Conservation (phyloP, 2,329 filamentous ascomycete genomes). For the Metarhizium guizhouense region DNA sequence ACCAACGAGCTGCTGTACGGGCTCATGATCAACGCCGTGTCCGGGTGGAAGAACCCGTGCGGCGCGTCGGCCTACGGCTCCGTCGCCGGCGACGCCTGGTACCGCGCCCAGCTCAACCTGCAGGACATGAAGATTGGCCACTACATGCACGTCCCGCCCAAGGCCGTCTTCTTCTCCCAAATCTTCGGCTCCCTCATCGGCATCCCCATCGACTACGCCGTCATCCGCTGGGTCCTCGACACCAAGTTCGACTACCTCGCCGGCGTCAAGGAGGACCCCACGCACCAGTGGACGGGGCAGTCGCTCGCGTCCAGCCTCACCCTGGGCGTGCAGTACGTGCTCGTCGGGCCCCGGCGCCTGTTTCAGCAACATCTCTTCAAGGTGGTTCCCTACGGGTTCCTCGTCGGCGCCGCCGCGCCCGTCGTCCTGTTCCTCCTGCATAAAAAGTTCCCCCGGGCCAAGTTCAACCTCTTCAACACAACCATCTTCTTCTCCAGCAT, state of each 20-base stretch:
- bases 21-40: conserved; percentile 45
- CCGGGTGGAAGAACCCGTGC: conserved; percentile 43
- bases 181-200: conserved; percentile 50
- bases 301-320: conserved; percentile 40
- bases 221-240: conserved; percentile 50
- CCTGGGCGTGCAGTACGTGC: conserved; percentile 49
- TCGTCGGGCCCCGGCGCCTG: conserved; percentile 42
- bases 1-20: conserved; percentile 53
- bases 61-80: conserved; percentile 49
- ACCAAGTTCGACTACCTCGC: conserved; percentile 47
- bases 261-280: conserved; percentile 40
- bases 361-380: conserved; percentile 39
- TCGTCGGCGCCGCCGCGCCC: conserved; percentile 38
- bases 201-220: conserved; percentile 52
- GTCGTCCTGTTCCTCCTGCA: conserved; percentile 41
- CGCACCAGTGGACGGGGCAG: conserved; percentile 55
- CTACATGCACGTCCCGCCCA: conserved; percentile 53
- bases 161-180: conserved; percentile 51
- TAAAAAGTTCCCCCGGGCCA: conserved; percentile 40
- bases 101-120: conserved; percentile 46
- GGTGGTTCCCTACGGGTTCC: conserved; percentile 42
- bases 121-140: conserved; percentile 58
- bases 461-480: conserved; percentile 50
- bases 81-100: conserved; percentile 55
- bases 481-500: conserved; percentile 53